phyloP scores from a whole-genome alignment of 2,329 filamentous ascomycete species.

The Monilinia laxa region DNA sequence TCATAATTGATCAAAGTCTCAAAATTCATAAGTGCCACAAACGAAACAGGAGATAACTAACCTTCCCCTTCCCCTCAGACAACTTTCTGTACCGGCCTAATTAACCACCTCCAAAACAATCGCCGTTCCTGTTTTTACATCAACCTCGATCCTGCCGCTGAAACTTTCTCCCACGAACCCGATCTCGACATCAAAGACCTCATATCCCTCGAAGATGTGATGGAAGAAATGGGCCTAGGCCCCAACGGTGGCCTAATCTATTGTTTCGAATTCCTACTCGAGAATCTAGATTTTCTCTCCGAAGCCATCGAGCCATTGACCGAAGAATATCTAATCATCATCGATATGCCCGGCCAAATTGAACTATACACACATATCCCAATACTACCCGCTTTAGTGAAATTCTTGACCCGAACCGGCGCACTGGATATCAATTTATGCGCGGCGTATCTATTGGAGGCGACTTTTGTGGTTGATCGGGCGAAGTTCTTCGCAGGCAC shows the following conservation, averaged over 20 bases:
- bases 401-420: constrained; percentile 75
- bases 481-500: constrained; percentile 98
- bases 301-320: constrained; percentile 81
- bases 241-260: constrained; percentile 93
- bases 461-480: constrained; percentile 91
- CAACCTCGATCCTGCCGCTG: constrained; percentile 95
- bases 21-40: not conserved
- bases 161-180: constrained; percentile 85
- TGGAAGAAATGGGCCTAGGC: constrained; percentile 89
- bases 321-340: constrained; percentile 94
- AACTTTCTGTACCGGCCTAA: constrained; percentile 91
- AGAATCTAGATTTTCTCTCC: constrained; percentile 89
- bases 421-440: constrained; percentile 87
- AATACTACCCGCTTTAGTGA: constrained; percentile 80
- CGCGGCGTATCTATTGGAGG: constrained; percentile 90
- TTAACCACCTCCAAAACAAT: constrained; percentile 87
- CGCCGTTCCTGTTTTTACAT: constrained; percentile 96
- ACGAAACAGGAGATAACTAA: not conserved
- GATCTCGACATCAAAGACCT: constrained; percentile 95
- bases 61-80: constrained; percentile 52
- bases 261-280: constrained; percentile 93
- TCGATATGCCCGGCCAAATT: constrained; percentile 99
- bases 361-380: constrained; percentile 98
- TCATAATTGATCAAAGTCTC: not conserved
- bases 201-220: constrained; percentile 90